These are phyloP conservation scores for Puccinellia tenuiflora DNA, from an alignment of 176 grass and related monocot genomes.

Conservation along the genomic window DNA sequence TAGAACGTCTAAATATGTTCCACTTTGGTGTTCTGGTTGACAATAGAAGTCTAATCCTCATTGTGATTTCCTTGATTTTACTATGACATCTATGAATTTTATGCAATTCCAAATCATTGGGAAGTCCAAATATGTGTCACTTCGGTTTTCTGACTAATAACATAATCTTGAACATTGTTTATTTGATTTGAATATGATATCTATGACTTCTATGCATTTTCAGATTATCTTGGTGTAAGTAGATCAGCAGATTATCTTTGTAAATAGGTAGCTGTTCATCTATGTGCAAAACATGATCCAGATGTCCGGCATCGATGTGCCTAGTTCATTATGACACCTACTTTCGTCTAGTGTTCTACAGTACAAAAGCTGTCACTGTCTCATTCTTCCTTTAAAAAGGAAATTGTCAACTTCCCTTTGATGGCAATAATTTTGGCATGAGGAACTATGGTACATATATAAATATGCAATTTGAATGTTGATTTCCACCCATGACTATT, in stretches of 20 bases:
- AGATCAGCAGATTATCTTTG: too few species aligned
- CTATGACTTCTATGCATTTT: neutral
- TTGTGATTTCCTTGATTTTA: neutral
- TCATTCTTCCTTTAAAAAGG: too few species aligned
- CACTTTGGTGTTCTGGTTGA: neutral
- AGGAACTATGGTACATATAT: too few species aligned
- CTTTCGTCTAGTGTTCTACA: neutral
- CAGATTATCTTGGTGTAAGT: neutral
- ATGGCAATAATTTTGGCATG: too few species aligned
- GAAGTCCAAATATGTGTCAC: neutral
- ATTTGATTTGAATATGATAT: neutral
- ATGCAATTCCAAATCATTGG: neutral
- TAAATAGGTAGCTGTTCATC: neutral
- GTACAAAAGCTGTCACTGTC: too few species aligned
- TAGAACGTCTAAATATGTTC: neutral
- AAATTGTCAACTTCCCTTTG: too few species aligned
- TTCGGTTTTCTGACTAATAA: neutral
- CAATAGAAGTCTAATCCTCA: neutral
- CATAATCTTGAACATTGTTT: neutral
- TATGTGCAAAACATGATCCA: neutral
- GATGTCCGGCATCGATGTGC: neutral
- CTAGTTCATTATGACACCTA: neutral
- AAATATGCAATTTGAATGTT: neutral
- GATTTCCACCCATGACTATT: neutral
- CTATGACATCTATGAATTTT: neutral